phyloP scores from a whole-genome alignment of 306 rosid genomes.

The Citrullus amarus region DNA sequence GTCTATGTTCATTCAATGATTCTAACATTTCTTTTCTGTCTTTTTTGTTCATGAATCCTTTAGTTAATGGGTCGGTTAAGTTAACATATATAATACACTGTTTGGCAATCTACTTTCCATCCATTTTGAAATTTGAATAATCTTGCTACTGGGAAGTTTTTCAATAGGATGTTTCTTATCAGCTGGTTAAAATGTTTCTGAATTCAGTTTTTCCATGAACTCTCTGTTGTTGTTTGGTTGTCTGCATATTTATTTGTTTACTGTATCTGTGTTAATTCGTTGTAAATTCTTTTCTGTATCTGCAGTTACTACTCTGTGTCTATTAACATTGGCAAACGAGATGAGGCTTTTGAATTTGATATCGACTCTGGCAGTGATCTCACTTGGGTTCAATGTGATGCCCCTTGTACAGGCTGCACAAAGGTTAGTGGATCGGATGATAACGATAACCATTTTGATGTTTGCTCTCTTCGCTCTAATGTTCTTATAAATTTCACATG shows the following conservation, averaged over 20 bases:
- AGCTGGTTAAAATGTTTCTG: neutral
- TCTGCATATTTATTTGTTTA: neutral
- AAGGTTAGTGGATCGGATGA: conserved; percentile 18
- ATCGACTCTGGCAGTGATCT: conserved; percentile 86
- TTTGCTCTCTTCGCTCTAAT: neutral
- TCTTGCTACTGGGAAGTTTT: neutral
- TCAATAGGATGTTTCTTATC: neutral
- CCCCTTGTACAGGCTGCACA: conserved; percentile 65
- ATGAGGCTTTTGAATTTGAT: conserved; percentile 50
- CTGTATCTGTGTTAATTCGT: neutral
- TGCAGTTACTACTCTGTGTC: conserved; percentile 40
- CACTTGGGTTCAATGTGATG: conserved; percentile 87
- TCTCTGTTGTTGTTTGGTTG: neutral
- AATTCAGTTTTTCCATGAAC: neutral
- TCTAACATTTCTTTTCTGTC: neutral
- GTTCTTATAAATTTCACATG: neutral
- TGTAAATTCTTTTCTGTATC: conserved; percentile 1
- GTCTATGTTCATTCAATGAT: neutral
- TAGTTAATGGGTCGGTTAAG: neutral
- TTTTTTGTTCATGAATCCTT: neutral
- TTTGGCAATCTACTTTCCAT: neutral
- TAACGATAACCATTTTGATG: neutral
- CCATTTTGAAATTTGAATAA: neutral
- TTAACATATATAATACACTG: neutral
- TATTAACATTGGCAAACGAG: conserved; percentile 50